Base-by-base conservation (phyloP, 2,329 filamentous ascomycete genomes). In the Sordariomycetes sp. region DNA sequence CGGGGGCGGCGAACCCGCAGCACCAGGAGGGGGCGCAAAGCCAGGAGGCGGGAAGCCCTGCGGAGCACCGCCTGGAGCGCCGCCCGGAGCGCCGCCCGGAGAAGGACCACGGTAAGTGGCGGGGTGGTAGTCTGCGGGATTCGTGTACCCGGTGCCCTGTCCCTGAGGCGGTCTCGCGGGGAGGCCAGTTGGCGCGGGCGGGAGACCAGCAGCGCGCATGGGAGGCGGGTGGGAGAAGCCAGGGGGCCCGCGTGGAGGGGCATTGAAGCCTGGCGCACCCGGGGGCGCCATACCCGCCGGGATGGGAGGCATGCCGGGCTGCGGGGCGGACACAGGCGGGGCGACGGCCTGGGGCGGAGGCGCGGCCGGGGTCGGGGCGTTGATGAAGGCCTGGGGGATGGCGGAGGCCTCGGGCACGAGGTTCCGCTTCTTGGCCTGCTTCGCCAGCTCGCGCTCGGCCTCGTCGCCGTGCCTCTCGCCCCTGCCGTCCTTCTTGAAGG, bases 401-500 rank as follows among this genome's bases (percentile, higher is more conserved):
- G 87, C 82, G 67, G 92, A 88, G 2, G 86, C 81, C 63, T 91
- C 87, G 40, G 91, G 88, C 57, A 90, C 83, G 61, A 99, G 89
- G 67, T 96, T 96, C 71, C 97, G 90, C 70, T 92, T 93, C 74
- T 93, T 93, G 59, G 92, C 94, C 73, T 97, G 89, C 32, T 88
- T 86, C 34, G 94, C 94, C 53, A 99, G 82, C 76, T 90, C 88
- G 67, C 94, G 81, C 74, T 99, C 94, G 34, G 94, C 94, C 65
- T 91, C 83, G 70, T 99, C 94, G 66, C 94, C 94, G 69, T 99
- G 94, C 60, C 94, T 81, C 75, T 97, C 93, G 65, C 93, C 93
- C 75, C 96, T 96, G 64, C 94, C 94, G 68, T 99, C 94, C 74
- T 97, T 97, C 80, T 99, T 99, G 81, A 96, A 97, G 46, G 94